Evolutionary conservation across 2,329 filamentous ascomycete genomes (phyloP).

Genomic region (Ophiosphaerella herpotricha): DNA sequence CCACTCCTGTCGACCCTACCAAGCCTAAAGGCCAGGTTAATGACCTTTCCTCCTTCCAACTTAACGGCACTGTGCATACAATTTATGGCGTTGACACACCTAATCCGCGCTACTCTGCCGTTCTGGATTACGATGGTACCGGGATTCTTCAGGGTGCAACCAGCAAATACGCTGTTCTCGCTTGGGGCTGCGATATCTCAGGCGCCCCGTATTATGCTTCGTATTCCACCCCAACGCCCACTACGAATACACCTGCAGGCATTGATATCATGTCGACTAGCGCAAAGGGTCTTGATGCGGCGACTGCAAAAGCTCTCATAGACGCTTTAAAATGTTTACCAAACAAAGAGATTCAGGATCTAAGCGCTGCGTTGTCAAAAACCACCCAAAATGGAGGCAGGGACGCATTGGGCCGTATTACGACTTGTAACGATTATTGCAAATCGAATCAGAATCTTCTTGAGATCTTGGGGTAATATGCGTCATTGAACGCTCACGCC

Average conservation of each 20-base stretch:
- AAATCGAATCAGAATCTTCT: constrained; percentile 16
- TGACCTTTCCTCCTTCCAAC: constrained; percentile 24
- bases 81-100: constrained; percentile 21
- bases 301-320: constrained; percentile 8
- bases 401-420: background rate
- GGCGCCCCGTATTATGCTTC: constrained; percentile 12
- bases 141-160: constrained; percentile 17
- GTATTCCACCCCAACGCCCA: constrained; percentile 13
- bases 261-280: constrained; percentile 22
- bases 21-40: constrained; percentile 13
- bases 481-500: background rate
- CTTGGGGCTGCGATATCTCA: constrained; percentile 22
- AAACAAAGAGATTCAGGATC: constrained; percentile 8
- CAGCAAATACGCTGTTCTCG: constrained; percentile 15
- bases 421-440: constrained; percentile 21
- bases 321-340: constrained; percentile 5
- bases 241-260: constrained; percentile 14
- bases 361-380: constrained; percentile 3
- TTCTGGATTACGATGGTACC: constrained; percentile 14
- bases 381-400: constrained; percentile 16
- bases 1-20: constrained; percentile 10
- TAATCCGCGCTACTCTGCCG: background rate
- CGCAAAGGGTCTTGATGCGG: constrained; percentile 10
- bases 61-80: constrained; percentile 18
- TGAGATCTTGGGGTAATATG: constrained; percentile 1